Percentiles rank a stretch among this genome's conserved stretches.
These are phyloP conservation scores for Massarina eburnea DNA, from an alignment of 2,329 filamentous ascomycete species.

Conservation along the genomic window DNA sequence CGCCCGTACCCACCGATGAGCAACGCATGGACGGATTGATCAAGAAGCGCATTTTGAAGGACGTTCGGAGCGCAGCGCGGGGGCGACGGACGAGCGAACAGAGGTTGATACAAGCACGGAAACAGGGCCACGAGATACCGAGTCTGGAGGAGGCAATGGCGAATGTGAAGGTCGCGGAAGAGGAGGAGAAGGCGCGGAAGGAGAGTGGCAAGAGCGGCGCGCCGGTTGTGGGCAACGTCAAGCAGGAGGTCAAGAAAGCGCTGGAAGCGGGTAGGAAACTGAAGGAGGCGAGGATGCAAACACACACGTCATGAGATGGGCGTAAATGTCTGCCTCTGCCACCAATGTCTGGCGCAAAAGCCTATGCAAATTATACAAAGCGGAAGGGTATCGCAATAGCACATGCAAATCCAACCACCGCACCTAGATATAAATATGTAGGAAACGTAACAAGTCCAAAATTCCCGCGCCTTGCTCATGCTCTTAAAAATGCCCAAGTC, in stretches of 20 bases:
- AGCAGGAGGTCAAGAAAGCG: slow-evolving; percentile 29
- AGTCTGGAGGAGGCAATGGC: slow-evolving; percentile 34
- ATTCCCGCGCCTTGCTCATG: slow-evolving; percentile 9
- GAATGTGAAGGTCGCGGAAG: slow-evolving; percentile 26
- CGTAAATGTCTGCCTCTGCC: no score
- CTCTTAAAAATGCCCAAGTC: slow-evolving; percentile 4
- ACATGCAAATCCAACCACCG: slow-evolving; percentile 11
- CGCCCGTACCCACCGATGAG: slow-evolving; percentile 65
- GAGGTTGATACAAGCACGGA: slow-evolving; percentile 30
- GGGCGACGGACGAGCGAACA: slow-evolving; percentile 31
- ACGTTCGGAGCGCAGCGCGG: slow-evolving; percentile 51
- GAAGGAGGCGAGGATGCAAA: slow-evolving; percentile 26
- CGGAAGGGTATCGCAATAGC: slow-evolving; percentile 23
- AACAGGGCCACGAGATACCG: slow-evolving; percentile 30
- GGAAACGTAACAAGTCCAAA: neutral
- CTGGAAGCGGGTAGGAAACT: slow-evolving; percentile 24
- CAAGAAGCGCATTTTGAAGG: slow-evolving; percentile 59
- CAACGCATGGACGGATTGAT: slow-evolving; percentile 61
- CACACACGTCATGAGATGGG: slow-evolving; percentile 6
- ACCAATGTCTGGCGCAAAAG: no score
- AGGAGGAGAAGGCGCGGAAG: slow-evolving; percentile 17
- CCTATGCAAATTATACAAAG: slow-evolving; percentile 9
- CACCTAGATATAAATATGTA: neutral
- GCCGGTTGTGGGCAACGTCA: slow-evolving; percentile 19
- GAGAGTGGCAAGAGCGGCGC: slow-evolving; percentile 4